Conservation (phyloP, 2,329 filamentous ascomycete genomes). For the Ceratocystis smalleyi region DNA sequence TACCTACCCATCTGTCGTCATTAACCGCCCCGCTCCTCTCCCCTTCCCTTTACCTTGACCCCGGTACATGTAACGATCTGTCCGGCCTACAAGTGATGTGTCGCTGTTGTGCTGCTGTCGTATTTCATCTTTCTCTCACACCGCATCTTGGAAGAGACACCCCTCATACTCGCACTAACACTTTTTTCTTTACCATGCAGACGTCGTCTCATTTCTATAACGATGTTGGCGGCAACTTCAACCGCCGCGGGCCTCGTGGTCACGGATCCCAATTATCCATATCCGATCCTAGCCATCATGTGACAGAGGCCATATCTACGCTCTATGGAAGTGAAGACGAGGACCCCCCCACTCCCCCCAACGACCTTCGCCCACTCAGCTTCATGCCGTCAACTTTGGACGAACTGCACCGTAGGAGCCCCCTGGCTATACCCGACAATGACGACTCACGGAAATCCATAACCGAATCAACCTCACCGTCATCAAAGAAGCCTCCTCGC, state of each 20-base stretch:
- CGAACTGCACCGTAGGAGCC: slow-evolving; percentile 17
- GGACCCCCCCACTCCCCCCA: slow-evolving; percentile 30
- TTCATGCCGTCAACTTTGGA: slow-evolving; percentile 35
- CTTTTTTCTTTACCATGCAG: slow-evolving; percentile 24
- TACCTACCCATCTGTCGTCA: too few species aligned
- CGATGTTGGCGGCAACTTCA: slow-evolving; percentile 42
- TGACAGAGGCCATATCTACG: slow-evolving; percentile 84
- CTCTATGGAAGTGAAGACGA: slow-evolving; percentile 70
- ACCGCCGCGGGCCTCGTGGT: slow-evolving; percentile 34
- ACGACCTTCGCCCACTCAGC: slow-evolving; percentile 47
- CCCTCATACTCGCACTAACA: slow-evolving; percentile 18
- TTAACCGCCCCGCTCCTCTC: too few species aligned
- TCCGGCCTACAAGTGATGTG: neutral
- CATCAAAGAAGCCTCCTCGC: slow-evolving; percentile 29
- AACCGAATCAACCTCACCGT: slow-evolving; percentile 30
- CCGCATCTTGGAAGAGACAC: neutral
- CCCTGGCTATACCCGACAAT: slow-evolving; percentile 20
- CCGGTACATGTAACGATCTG: neutral
- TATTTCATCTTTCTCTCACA: neutral
- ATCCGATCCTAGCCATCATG: slow-evolving; percentile 83
- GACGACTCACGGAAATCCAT: slow-evolving; percentile 29
- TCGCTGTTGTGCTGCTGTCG: too few species aligned
- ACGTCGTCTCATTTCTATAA: slow-evolving; percentile 42
- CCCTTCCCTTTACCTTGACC: neutral
- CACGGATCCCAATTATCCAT: slow-evolving; percentile 47